Evolutionary conservation across 2,329 filamentous ascomycete species (phyloP).

Genomic region (Phialocephala sp.): DNA sequence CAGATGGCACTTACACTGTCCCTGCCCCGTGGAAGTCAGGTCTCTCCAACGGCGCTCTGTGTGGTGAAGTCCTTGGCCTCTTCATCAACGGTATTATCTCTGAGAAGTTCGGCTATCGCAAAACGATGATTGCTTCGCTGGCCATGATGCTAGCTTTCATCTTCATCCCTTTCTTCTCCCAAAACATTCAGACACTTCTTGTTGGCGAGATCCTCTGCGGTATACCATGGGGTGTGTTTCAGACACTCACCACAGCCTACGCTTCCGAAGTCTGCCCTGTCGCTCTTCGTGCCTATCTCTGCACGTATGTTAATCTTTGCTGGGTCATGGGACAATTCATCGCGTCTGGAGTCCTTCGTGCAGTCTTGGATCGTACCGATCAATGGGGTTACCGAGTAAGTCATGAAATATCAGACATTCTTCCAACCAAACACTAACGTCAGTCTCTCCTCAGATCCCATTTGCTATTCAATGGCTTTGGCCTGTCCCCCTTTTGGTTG

Average conservation of each 20-base stretch:
- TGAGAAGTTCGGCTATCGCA: slow-evolving; percentile 48
- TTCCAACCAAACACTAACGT: slow-evolving; percentile 7
- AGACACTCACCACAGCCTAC: slow-evolving; percentile 44
- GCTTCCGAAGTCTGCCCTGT: slow-evolving; percentile 45
- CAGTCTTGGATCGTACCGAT: slow-evolving; percentile 47
- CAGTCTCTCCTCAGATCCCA: slow-evolving; percentile 30
- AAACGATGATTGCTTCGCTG: slow-evolving; percentile 52
- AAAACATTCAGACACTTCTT: slow-evolving; percentile 51
- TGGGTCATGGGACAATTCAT: slow-evolving; percentile 57
- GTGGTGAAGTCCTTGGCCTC: slow-evolving; percentile 51
- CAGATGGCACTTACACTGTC: slow-evolving; percentile 40
- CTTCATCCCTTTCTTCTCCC: slow-evolving; percentile 55
- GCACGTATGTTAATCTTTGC: slow-evolving; percentile 59
- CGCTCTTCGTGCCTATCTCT: slow-evolving; percentile 40
- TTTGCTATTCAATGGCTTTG: slow-evolving; percentile 54
- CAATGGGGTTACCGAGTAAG: slow-evolving; percentile 50
- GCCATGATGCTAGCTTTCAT: slow-evolving; percentile 51
- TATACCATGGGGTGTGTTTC: slow-evolving; percentile 54
- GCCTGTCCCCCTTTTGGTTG: slow-evolving; percentile 52
- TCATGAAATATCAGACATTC: not conserved
- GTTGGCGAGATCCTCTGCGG: slow-evolving; percentile 54
- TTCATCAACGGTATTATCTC: slow-evolving; percentile 53
- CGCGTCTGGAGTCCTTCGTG: slow-evolving; percentile 52
- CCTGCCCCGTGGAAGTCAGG: slow-evolving; percentile 43
- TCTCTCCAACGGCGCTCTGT: slow-evolving; percentile 39